Evolutionary conservation across 2,329 filamentous ascomycete genomes (phyloP).

Genomic region (Beauveria rudraprayagi): DNA sequence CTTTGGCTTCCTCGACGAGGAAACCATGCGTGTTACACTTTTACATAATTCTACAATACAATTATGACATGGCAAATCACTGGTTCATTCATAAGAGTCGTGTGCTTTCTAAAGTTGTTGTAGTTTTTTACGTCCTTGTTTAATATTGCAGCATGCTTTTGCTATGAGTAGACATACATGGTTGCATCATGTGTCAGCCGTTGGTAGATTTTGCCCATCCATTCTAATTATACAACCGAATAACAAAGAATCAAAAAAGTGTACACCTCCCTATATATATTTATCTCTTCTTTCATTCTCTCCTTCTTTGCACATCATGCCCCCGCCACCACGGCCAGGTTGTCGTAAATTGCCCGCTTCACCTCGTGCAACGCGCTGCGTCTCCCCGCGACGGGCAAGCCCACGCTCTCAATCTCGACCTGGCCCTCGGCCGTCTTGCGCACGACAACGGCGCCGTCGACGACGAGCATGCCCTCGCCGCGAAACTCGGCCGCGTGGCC

Average conservation of each 20-base stretch:
- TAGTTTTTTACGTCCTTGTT: neutral
- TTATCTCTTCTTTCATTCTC: conserved; percentile 16
- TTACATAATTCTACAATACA: neutral
- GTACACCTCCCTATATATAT: conserved; percentile 5
- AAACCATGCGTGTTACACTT: neutral
- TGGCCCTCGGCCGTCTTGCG: conserved; percentile 79
- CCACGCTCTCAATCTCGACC: conserved; percentile 79
- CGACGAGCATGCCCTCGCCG: conserved; percentile 83
- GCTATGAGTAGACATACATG: neutral
- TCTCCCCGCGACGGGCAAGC: conserved; percentile 29
- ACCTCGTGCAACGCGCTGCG: conserved; percentile 76
- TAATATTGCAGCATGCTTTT: neutral
- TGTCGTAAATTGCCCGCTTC: conserved; percentile 86
- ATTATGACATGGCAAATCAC: neutral
- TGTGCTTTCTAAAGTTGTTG: no score
- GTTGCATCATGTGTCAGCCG: no score
- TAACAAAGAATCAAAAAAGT: neutral
- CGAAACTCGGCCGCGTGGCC: conserved; percentile 88
- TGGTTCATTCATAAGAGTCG: no score
- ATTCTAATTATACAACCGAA: neutral
- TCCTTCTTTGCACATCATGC: conserved; percentile 32
- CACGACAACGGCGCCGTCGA: conserved; percentile 83
- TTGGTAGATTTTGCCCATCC: neutral
- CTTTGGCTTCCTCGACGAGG: neutral
- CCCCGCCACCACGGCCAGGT: conserved; percentile 81